Conservation (phyloP, 2,329 filamentous ascomycete species). For the Alternaria gaisen region DNA sequence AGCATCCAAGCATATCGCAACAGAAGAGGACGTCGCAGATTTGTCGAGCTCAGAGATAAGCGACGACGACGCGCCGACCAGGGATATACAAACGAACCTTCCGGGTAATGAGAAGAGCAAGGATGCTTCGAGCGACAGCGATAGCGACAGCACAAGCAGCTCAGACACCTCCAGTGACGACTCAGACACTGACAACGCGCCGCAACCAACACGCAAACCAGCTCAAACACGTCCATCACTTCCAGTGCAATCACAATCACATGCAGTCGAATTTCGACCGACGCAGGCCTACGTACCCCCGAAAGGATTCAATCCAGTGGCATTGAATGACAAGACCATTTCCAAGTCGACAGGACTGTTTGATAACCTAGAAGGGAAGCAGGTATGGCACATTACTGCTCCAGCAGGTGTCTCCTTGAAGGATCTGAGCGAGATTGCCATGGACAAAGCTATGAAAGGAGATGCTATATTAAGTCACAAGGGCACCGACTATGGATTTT, state of each 20-base stretch:
- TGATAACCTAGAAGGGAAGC: conserved; percentile 71
- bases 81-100: conserved; percentile 28
- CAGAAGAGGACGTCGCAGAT: conserved; percentile 32
- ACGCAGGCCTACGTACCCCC: conserved; percentile 50
- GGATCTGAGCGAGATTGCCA: conserved; percentile 70
- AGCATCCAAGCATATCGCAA: conserved; percentile 34
- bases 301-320: conserved; percentile 59
- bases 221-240: conserved; percentile 12
- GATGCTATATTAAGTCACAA: conserved; percentile 69
- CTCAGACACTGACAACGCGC: conserved; percentile 43
- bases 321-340: conserved; percentile 54
- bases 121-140: conserved; percentile 23
- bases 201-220: conserved; percentile 30
- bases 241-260: conserved; percentile 28
- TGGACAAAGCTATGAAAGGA: conserved; percentile 64
- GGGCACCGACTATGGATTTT: conserved; percentile 69
- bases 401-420: conserved; percentile 75
- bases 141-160: conserved; percentile 28
- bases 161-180: conserved; percentile 50
- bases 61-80: conserved; percentile 29
- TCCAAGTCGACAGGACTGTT: conserved; percentile 59
- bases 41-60: conserved; percentile 38
- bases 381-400: conserved; percentile 82
- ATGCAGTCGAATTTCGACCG: conserved; percentile 46
- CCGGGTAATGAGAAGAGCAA: conserved; percentile 24